A percentile compares a stretch with the other conserved stretches of the same genome.
These are phyloP conservation scores for Amylostereum areolatum DNA, from an alignment of 1,284 basidiomycete species.

Conservation along the genomic window DNA sequence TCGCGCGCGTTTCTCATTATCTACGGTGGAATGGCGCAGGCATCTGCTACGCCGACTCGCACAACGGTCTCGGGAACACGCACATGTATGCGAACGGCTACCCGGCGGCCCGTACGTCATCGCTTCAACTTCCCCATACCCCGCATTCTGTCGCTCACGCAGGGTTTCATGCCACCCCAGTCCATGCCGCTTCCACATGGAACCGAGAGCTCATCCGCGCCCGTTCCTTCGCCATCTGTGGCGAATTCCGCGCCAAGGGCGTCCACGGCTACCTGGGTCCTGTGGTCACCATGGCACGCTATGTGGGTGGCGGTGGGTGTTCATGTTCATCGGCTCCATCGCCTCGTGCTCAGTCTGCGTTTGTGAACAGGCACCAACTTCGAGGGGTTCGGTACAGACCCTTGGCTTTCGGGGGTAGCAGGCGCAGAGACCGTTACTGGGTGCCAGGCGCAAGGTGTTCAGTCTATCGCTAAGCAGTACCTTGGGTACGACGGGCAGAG, in stretches of 20 bases:
- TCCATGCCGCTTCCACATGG: conserved; percentile 52
- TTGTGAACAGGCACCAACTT: too few relatives aligned
- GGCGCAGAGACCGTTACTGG: conserved; percentile 38
- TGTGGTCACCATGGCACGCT: conserved; percentile 45
- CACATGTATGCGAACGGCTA: too few relatives aligned
- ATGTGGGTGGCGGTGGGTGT: conserved; percentile 49
- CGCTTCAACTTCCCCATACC: too few relatives aligned
- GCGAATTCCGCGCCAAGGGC: conserved; percentile 73
- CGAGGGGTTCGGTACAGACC: conserved; percentile 39
- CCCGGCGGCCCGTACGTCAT: too few relatives aligned
- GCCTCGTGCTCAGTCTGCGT: too few relatives aligned
- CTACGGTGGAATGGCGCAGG: too few relatives aligned
- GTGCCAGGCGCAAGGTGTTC: conserved; percentile 41
- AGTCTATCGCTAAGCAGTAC: conserved; percentile 31
- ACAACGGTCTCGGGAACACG: too few relatives aligned
- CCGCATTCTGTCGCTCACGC: too few relatives aligned
- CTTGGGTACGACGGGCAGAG: neutral
- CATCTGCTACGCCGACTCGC: too few relatives aligned
- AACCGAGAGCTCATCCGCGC: conserved; percentile 39
- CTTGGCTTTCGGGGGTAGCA: conserved; percentile 38
- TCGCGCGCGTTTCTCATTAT: too few relatives aligned
- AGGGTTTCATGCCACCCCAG: too few relatives aligned
- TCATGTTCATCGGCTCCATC: too few relatives aligned
- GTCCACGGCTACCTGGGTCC: conserved; percentile 60
- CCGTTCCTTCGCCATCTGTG: conserved; percentile 65